Conservation (phyloP, 73 alveolate genomes). For the Uronychia binucleata region DNA sequence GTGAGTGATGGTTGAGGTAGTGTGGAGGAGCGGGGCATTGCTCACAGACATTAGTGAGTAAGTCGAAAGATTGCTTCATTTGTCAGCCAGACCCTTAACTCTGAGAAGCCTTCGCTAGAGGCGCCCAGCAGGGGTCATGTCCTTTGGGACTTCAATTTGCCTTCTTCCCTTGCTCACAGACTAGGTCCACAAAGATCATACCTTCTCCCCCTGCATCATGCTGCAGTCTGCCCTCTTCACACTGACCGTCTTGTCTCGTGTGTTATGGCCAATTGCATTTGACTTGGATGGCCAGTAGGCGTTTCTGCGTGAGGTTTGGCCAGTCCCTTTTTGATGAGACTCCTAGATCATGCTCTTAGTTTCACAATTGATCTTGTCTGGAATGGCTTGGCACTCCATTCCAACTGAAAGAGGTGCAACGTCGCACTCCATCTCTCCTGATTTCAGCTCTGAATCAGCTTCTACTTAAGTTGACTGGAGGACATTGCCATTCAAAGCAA, state of each 20-base stretch:
- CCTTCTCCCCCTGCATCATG: neutral
- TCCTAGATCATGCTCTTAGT: neutral
- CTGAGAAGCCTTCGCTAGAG: neutral
- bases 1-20: slow-evolving; percentile 5
- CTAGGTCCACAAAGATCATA: neutral
- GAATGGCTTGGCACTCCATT: too few species aligned
- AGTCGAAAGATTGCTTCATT: too few species aligned
- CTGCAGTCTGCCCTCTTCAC: neutral
- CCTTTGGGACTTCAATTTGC: neutral
- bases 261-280: neutral
- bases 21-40: too few species aligned
- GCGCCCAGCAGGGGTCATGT: neutral
- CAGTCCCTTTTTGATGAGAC: neutral
- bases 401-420: neutral
- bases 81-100: too few species aligned
- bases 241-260: neutral
- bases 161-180: neutral
- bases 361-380: too few species aligned
- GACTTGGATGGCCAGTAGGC: neutral
- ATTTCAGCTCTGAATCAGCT: too few species aligned
- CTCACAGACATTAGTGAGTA: too few species aligned
- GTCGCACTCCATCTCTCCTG: too few species aligned
- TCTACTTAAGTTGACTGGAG: neutral
- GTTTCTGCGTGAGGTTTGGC: neutral
- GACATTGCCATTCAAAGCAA: neutral